These are phyloP conservation scores for Miscanthus lutarioriparius DNA, from an alignment of 176 grass and related monocot genomes.

Conservation along the genomic window DNA sequence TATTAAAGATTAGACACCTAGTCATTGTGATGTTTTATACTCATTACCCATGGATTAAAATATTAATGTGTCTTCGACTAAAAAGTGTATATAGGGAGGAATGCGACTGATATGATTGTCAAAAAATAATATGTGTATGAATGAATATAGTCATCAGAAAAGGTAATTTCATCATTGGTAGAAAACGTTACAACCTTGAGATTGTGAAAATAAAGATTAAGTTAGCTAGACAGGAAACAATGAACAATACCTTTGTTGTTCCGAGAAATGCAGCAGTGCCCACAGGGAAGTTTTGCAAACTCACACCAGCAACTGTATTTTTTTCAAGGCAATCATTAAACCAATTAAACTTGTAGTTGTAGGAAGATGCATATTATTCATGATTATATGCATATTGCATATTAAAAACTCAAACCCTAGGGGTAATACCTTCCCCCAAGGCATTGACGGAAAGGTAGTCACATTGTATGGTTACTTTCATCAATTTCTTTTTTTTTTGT, in stretches of 20 bases:
- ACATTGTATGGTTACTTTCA: neutral
- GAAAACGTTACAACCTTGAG: neutral
- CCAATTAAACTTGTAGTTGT: neutral
- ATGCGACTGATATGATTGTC: too few relatives aligned
- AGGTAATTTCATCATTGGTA: too few relatives aligned
- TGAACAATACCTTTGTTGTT: constrained; percentile 61
- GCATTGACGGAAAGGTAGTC: too few relatives aligned
- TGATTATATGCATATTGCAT: neutral
- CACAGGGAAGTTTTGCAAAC: constrained; percentile 79
- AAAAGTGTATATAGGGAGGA: too few relatives aligned
- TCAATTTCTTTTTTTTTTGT: neutral
- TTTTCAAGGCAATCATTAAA: constrained; percentile 5
- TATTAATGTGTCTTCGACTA: too few relatives aligned
- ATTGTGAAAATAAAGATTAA: neutral
- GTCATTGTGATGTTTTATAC: too few relatives aligned
- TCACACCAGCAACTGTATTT: constrained; percentile 75
- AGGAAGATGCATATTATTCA: neutral
- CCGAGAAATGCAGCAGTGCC: constrained; percentile 76
- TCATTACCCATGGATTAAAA: too few relatives aligned
- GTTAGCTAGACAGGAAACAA: neutral
- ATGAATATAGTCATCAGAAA: too few relatives aligned
- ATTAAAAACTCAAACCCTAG: too few relatives aligned
- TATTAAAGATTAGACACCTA: too few relatives aligned
- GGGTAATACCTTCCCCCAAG: too few relatives aligned
- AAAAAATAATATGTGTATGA: too few relatives aligned